Conservation (phyloP, 176 grass and related monocot species). For the Thinopyrum elongatum region DNA sequence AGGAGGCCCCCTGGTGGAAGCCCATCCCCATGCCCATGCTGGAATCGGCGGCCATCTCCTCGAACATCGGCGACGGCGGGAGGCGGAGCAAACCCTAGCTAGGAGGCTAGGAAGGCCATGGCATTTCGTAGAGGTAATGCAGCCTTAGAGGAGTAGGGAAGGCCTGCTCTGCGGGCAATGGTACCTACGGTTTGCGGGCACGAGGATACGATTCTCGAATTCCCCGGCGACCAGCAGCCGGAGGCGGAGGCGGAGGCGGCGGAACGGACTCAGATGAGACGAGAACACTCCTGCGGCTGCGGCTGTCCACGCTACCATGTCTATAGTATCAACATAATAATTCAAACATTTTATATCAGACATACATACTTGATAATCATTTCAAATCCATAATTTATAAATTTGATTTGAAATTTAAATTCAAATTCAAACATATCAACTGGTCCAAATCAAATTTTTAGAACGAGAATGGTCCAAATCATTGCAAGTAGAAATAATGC, state of each 20-base stretch:
- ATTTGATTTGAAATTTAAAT: too few relatives aligned
- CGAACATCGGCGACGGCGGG: background rate
- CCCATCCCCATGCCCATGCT: conserved; percentile 35
- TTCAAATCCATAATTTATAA: too few relatives aligned
- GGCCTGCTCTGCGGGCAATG: background rate
- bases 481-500: too few relatives aligned
- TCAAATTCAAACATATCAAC: too few relatives aligned
- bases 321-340: too few relatives aligned
- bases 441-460: too few relatives aligned
- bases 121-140: conserved; percentile 4
- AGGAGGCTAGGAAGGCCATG: background rate
- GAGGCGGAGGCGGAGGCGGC: background rate
- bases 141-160: background rate
- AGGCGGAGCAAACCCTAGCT: conserved; percentile 22
- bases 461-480: too few relatives aligned
- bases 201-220: background rate
- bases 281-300: background rate
- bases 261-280: background rate
- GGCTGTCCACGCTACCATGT: background rate
- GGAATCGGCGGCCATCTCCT: conserved; percentile 62
- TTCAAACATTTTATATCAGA: too few relatives aligned
- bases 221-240: background rate
- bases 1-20: conserved; percentile 46
- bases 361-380: too few relatives aligned
- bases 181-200: background rate